Base-by-base conservation (phyloP, 139 green algal species). In the Chlorella sp. region DNA sequence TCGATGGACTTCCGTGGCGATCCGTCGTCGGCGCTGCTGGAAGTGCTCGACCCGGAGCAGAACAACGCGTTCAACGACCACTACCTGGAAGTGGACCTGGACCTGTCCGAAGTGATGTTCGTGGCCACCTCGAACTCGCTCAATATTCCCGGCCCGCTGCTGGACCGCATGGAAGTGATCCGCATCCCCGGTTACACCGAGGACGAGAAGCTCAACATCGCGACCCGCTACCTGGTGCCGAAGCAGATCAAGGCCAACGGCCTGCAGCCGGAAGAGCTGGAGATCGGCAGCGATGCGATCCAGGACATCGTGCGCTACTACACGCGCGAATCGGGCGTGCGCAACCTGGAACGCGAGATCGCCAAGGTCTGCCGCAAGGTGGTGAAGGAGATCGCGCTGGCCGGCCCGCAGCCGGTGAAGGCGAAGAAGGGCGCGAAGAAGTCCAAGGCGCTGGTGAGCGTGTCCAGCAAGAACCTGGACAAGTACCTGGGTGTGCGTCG, bases 21-120 rank as follows among this genome's bases (percentile, higher is more conserved):
- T 77, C 94, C 95, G 6, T 91, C 95, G n/a, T 93, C 83, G 31
- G 95, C 95, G 10, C 84, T 99, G 67, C 86, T 99, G 32, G 95
- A 99, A 86, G 80, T 99, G 77, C 82, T 99, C 29, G 95, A 99
- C 85, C 95, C 95, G 3, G 95, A 98, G 83, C 95, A 99, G 83
- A 99, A 99, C 76, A 59, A 60, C 5, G 77, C 72, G 34, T 99
- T 99, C 80, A 36, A 94, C 62, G 95, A 99, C 85, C 93, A 97
- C 80, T 98, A 98, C 83, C 81, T 98, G 60, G 94, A 99, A 76
- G 90, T 98, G 32, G 94, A 93, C 0, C 70, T 98, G 5, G 95
- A 99, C 79, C 86, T 99, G 10, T 91, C 77, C 66, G 97, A 97
- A 79, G 77, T 97, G 60, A 77, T 98, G 49, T 98, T 97, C 77